phyloP scores from a whole-genome alignment of 768 basidiomycete species.

The Phaffia australis region DNA sequence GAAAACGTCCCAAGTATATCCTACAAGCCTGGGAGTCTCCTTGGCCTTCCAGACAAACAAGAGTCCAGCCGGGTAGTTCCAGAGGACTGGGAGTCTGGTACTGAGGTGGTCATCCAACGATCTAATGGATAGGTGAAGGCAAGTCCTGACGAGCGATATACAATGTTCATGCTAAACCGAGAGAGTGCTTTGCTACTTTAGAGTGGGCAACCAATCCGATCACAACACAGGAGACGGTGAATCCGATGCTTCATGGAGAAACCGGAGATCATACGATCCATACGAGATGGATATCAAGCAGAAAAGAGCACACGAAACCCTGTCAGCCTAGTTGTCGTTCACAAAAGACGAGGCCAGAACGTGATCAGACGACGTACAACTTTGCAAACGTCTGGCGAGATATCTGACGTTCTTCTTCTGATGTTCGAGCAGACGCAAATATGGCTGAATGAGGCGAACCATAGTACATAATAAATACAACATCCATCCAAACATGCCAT shows the following conservation, averaged over 20 bases:
- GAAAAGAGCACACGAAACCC: background rate
- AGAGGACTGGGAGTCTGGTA: no score
- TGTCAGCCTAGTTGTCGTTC: no score
- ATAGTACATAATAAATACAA: background rate
- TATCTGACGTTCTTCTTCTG: conserved; percentile 4
- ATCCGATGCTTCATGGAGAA: background rate
- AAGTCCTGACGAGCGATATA: no score
- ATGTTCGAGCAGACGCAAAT: conserved; percentile 12
- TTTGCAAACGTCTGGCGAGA: conserved; percentile 17
- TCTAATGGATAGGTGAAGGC: no score
- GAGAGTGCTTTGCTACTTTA: background rate
- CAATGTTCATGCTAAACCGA: background rate
- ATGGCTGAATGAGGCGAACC: conserved; percentile 3
- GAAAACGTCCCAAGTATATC: no score
- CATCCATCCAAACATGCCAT: background rate
- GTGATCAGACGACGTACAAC: conserved; percentile 3
- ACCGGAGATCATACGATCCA: background rate
- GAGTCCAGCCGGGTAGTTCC: no score
- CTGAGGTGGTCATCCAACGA: no score
- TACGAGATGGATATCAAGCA: background rate
- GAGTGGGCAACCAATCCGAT: conserved; percentile 16
- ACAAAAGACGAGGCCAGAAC: background rate
- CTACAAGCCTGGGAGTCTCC: no score
- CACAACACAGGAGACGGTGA: background rate
- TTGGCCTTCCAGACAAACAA: no score